Percentiles rank a stretch among this genome's conserved stretches.
These are phyloP conservation scores for Hyphopichia homilentoma DNA, from an alignment of 805 yeast species.

Conservation along the genomic window DNA sequence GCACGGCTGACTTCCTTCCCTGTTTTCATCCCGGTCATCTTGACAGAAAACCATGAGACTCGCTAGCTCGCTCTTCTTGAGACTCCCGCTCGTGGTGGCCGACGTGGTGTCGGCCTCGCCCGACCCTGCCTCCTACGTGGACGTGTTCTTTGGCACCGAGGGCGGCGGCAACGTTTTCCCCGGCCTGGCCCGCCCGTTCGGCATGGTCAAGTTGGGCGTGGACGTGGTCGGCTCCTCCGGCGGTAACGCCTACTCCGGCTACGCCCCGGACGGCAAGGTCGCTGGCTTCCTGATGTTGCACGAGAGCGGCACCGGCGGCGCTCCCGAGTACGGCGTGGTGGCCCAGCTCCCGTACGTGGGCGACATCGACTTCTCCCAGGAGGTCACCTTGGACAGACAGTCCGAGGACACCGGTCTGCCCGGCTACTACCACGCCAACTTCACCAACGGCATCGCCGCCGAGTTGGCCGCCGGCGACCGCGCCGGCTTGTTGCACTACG, in stretches of 20 bases:
- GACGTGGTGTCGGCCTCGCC: too few species aligned
- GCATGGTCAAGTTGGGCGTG: constrained; percentile 34
- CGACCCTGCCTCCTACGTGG: too few species aligned
- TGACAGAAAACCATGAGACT: too few species aligned
- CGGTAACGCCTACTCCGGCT: constrained; percentile 33
- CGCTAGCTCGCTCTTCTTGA: too few species aligned
- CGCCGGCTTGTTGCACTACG: constrained; percentile 22
- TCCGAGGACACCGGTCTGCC: constrained; percentile 17
- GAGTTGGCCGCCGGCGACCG: constrained; percentile 24
- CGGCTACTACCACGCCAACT: constrained; percentile 20
- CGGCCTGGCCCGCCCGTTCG: constrained; percentile 32
- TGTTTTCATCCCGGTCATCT: too few species aligned
- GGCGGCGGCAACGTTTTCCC: constrained; percentile 34
- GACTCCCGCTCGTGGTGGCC: too few species aligned
- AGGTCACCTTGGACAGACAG: constrained; percentile 9
- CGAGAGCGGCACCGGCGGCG: constrained; percentile 38
- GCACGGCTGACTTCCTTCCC: too few species aligned
- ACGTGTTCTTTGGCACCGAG: constrained; percentile 32
- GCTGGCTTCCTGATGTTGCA: constrained; percentile 35
- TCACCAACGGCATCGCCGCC: constrained; percentile 16
- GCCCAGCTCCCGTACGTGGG: constrained; percentile 25
- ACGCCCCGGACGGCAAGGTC: constrained; percentile 25
- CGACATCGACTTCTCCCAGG: constrained; percentile 8
- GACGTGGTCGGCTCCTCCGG: constrained; percentile 18
- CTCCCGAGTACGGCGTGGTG: constrained; percentile 33